Evolutionary conservation across 768 basidiomycete species (phyloP).

Genomic region (Auriscalpium orientale): DNA sequence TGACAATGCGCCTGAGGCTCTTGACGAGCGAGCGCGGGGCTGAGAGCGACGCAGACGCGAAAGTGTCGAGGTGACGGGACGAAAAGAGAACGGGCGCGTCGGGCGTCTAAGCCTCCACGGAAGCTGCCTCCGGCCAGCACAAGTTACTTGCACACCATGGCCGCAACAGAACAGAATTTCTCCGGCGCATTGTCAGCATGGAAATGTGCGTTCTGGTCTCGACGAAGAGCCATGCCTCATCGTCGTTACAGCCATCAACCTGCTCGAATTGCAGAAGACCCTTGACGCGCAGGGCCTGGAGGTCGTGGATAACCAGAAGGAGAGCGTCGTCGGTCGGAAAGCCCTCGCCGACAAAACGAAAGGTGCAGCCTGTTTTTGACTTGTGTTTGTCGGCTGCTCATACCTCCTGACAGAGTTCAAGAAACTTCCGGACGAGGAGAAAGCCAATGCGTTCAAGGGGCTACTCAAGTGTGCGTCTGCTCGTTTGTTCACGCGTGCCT

Average conservation of each 20-base stretch:
- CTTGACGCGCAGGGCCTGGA: conserved; percentile 91
- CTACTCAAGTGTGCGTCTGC: conserved; percentile 67
- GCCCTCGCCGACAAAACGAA: conserved; percentile 93
- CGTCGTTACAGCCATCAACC: conserved; percentile 60
- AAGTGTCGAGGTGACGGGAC: not conserved
- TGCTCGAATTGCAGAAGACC: conserved; percentile 86
- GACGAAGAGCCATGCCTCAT: no score
- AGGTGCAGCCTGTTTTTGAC: conserved; percentile 39
- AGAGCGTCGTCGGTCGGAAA: conserved; percentile 89
- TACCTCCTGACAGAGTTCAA: conserved; percentile 69
- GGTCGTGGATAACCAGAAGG: conserved; percentile 97
- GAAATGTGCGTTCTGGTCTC: conserved; percentile 50
- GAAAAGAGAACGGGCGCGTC: not conserved
- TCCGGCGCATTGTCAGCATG: conserved; percentile 88
- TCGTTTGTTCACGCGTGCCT: not conserved
- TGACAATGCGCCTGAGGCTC: not conserved
- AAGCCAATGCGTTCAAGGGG: conserved; percentile 79
- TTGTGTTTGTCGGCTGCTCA: not conserved
- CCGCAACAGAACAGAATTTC: conserved; percentile 66
- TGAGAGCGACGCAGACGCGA: not conserved
- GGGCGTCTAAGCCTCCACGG: not conserved
- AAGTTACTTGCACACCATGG: conserved; percentile 3
- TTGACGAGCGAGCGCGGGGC: not conserved
- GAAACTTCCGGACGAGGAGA: conserved; percentile 87
- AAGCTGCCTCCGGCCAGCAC: not conserved